Percentiles rank a stretch among this genome's conserved stretches.
Conservation (phyloP, 2,329 filamentous ascomycete species). For the Colletotrichum karsti region DNA sequence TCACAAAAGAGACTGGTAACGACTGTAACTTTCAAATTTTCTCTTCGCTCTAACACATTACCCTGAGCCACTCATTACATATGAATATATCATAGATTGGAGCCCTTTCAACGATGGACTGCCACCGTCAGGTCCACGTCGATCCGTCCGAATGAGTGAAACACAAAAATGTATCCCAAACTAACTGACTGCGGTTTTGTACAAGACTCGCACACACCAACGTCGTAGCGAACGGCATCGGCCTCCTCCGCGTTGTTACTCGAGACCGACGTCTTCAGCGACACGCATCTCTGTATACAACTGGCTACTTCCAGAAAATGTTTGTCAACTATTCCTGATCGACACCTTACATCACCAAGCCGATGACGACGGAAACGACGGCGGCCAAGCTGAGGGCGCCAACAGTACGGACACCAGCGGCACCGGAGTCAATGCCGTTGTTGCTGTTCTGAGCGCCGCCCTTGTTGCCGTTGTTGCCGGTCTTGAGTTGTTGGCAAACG, state of each 20-base stretch:
- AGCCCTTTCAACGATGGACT: constrained; percentile 9
- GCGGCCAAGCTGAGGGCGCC: constrained; percentile 21
- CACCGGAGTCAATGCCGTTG: constrained; percentile 24
- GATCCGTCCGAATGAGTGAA: constrained; percentile 22
- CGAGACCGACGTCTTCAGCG: not conserved
- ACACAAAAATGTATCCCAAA: constrained; percentile 14
- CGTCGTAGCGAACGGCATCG: not conserved
- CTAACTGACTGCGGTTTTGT: constrained; percentile 6
- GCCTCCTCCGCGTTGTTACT: not conserved
- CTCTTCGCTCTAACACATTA: constrained; percentile 26
- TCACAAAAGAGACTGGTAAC: constrained; percentile 16
- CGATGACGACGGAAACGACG: constrained; percentile 14
- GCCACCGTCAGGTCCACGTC: constrained; percentile 14
- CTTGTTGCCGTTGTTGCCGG: constrained; percentile 13
- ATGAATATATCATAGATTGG: constrained; percentile 22
- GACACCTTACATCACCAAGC: constrained; percentile 18
- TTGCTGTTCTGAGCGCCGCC: constrained; percentile 7
- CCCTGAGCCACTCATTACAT: constrained; percentile 21
- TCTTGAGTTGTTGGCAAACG: constrained; percentile 28
- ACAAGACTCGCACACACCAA: constrained; percentile 11
- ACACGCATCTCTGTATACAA: not conserved
- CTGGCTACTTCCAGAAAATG: not conserved
- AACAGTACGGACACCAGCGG: constrained; percentile 8
- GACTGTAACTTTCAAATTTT: constrained; percentile 22
- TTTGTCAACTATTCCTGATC: not conserved